A percentile compares a stretch with the other conserved stretches of the same genome.
phyloP scores from a whole-genome alignment of 2,329 filamentous ascomycete species.

The Cladorrhinum sp. region DNA sequence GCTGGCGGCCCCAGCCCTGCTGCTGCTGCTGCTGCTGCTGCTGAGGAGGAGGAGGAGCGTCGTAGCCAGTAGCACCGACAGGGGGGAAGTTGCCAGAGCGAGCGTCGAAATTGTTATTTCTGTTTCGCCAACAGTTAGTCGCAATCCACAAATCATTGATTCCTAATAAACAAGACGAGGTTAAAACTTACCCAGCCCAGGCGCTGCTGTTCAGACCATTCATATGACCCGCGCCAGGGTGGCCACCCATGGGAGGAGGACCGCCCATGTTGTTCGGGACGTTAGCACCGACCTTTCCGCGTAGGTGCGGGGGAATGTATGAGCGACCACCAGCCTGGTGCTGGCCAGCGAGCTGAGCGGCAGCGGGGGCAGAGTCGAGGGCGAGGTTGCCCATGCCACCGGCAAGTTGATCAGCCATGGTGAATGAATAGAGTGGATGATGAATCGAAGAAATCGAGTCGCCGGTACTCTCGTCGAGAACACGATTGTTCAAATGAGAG shows the following conservation, averaged over 20 bases:
- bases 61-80: conserved; percentile 14
- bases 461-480: conserved; percentile 29
- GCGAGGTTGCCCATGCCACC: conserved; percentile 64
- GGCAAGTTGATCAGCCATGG: conserved; percentile 81
- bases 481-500: conserved; percentile 30
- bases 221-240: conserved; percentile 27
- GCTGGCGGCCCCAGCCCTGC: conserved; percentile 25
- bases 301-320: conserved; percentile 85
- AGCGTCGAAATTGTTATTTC: conserved; percentile 48
- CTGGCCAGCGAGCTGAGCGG: conserved; percentile 31
- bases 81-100: conserved; percentile 26
- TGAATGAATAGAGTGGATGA: conserved; percentile 31
- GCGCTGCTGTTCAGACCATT: conserved; percentile 61
- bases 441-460: conserved; percentile 11
- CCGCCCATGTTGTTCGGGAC: conserved; percentile 31
- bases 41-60: conserved; percentile 5
- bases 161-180: background rate
- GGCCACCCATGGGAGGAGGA: conserved; percentile 21
- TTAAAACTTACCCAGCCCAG: conserved; percentile 57
- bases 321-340: conserved; percentile 51
- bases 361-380: conserved; percentile 47
- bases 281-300: conserved; percentile 50
- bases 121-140: conserved; percentile 30
- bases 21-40: conserved; percentile 5
- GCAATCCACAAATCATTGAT: background rate